Evolutionary conservation across 768 basidiomycete species (phyloP).

Genomic region (Boletus speciosus): DNA sequence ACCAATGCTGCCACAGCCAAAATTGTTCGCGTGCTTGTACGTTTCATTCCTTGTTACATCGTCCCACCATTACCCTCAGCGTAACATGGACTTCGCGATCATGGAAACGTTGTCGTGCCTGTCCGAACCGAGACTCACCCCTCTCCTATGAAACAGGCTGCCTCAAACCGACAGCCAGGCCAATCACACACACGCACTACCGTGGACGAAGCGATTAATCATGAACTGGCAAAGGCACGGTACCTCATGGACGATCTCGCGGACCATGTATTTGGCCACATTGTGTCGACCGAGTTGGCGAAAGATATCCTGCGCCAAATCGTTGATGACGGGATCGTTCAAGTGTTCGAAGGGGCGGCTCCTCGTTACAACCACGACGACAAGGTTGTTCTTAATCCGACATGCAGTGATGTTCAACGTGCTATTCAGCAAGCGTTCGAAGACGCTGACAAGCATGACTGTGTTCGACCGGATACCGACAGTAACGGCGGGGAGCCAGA

Average conservation of each 20-base stretch:
- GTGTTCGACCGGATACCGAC: not conserved
- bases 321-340: not conserved
- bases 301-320: not conserved
- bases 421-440: slow-evolving; percentile 1
- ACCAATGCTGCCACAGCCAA: not conserved
- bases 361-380: not conserved
- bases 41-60: not conserved
- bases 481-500: not conserved
- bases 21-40: not conserved
- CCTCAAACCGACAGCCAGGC: not conserved
- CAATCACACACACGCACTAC: not conserved
- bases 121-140: not conserved
- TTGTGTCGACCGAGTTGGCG: not conserved
- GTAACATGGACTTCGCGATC: not conserved
- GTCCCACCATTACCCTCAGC: not conserved
- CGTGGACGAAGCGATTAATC: not conserved
- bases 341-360: not conserved
- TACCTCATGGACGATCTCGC: not conserved
- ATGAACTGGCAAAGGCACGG: slow-evolving; percentile 3
- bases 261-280: slow-evolving; percentile 6
- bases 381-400: not conserved
- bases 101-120: not conserved
- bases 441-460: not conserved
- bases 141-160: not conserved
- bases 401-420: not conserved